Percentiles rank a stretch among this genome's conserved stretches.
Conservation (phyloP, 768 basidiomycete species). For the Podaxis sp. region DNA sequence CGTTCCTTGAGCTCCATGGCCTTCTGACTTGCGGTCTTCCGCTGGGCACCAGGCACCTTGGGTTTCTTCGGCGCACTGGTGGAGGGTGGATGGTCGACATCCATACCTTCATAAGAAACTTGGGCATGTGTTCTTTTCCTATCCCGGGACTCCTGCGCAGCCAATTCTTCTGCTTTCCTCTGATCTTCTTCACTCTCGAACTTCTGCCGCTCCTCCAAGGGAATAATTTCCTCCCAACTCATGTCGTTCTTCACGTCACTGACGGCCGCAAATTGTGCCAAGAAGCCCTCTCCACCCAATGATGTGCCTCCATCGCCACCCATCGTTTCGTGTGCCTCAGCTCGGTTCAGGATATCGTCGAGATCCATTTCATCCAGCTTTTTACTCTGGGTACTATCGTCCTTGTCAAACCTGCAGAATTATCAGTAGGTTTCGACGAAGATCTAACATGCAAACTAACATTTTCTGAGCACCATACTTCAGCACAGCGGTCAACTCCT, state of each 20-base stretch:
- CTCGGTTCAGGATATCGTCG: conserved; percentile 95
- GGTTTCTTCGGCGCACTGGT: conserved; percentile 72
- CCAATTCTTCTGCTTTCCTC: conserved; percentile 69
- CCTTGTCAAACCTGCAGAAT: conserved; percentile 85
- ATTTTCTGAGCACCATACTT: conserved; percentile 99
- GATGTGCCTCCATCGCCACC: conserved; percentile 86
- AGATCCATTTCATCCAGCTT: conserved; percentile 99
- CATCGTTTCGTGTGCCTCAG: conserved; percentile 96
- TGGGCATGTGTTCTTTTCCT: conserved; percentile 85
- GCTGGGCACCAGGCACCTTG: conserved; percentile 65
- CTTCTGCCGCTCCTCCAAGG: conserved; percentile 83
- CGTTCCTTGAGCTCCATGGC: conserved; percentile 97
- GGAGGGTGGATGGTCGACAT: conserved; percentile 71
- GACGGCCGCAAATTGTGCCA: conserved; percentile 91
- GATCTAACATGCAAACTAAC: conserved; percentile 40
- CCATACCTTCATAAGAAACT: conserved; percentile 93
- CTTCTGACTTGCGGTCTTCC: conserved; percentile 92
- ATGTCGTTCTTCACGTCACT: conserved; percentile 99
- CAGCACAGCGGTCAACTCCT: conserved; percentile 94
- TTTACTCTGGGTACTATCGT: conserved; percentile 87
- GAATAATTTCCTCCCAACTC: conserved; percentile 99
- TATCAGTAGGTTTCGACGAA: conserved; percentile 9
- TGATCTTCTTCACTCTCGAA: conserved; percentile 75
- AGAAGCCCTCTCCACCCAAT: conserved; percentile 96
- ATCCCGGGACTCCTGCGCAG: conserved; percentile 65